Evolutionary conservation across 345 rosid species (phyloP).

Genomic region (Kernera saxatilis): DNA sequence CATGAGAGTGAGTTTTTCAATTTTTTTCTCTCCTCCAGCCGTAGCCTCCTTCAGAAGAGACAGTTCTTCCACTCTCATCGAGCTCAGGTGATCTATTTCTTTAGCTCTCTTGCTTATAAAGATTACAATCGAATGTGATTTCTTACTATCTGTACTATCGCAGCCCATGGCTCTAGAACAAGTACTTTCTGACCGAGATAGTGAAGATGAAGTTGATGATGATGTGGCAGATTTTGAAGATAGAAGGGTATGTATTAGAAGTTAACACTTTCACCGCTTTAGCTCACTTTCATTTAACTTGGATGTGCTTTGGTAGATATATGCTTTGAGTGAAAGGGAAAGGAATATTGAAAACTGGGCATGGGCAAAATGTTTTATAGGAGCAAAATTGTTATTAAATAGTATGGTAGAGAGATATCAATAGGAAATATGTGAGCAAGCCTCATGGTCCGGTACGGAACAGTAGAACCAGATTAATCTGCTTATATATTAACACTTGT

Average conservation of each 20-base stretch:
- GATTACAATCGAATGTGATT: slow-evolving; percentile 4
- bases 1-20: not conserved
- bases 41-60: slow-evolving; percentile 77
- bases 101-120: not conserved
- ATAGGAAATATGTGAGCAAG: slow-evolving; percentile 10
- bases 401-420: not conserved
- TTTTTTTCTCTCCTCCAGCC: slow-evolving; percentile 40
- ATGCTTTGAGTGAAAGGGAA: not conserved
- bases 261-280: not conserved
- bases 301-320: slow-evolving; percentile 6
- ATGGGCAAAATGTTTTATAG: not conserved
- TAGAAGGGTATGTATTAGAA: slow-evolving; percentile 63
- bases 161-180: slow-evolving; percentile 96
- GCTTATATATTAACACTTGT: not conserved
- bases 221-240: slow-evolving; percentile 99
- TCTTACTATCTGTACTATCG: slow-evolving; percentile 11
- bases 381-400: not conserved
- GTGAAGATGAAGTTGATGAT: slow-evolving; percentile 99
- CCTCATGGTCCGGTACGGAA: not conserved
- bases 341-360: not conserved
- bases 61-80: slow-evolving; percentile 98
- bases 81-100: slow-evolving; percentile 68
- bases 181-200: slow-evolving; percentile 89
- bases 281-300: not conserved
- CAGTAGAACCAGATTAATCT: not conserved